phyloP scores from a whole-genome alignment of 805 yeast species.

The Jamesozyma spencerorum region DNA sequence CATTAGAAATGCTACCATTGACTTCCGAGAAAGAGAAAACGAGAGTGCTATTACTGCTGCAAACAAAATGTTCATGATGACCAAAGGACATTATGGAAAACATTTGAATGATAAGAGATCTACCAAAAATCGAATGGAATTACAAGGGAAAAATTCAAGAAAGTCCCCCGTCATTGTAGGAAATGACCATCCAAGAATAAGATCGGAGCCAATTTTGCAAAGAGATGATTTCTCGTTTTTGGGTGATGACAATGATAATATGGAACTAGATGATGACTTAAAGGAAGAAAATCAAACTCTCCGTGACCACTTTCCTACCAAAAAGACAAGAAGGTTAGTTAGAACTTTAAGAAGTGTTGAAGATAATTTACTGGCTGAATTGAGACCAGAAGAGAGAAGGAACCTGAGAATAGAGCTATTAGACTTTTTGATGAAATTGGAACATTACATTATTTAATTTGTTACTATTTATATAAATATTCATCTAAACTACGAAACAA shows the following conservation, averaged over 20 bases:
- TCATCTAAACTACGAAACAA: no score
- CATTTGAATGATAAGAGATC: no score
- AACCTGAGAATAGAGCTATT: slow-evolving; percentile 18
- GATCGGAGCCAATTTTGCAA: no score
- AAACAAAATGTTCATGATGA: neutral
- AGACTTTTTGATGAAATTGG: slow-evolving; percentile 21
- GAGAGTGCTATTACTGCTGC: neutral
- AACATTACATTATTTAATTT: slow-evolving; percentile 7
- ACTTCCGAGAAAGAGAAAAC: no score
- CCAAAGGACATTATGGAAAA: no score
- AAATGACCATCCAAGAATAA: neutral
- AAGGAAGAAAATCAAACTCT: slow-evolving; percentile 11
- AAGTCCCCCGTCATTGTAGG: neutral
- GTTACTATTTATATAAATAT: no score
- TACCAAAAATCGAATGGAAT: neutral
- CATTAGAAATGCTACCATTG: no score
- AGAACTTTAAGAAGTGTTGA: slow-evolving; percentile 12
- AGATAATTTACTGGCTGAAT: slow-evolving; percentile 8
- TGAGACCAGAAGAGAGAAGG: slow-evolving; percentile 17
- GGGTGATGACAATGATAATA: neutral
- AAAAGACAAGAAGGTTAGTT: slow-evolving; percentile 16
- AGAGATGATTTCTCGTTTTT: neutral
- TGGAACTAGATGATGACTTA: neutral
- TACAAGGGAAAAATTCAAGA: neutral
- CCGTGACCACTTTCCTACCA: slow-evolving; percentile 13